Evolutionary conservation across 352 stramenopile species (phyloP).

Genomic region (Thraustotheca clavata): DNA sequence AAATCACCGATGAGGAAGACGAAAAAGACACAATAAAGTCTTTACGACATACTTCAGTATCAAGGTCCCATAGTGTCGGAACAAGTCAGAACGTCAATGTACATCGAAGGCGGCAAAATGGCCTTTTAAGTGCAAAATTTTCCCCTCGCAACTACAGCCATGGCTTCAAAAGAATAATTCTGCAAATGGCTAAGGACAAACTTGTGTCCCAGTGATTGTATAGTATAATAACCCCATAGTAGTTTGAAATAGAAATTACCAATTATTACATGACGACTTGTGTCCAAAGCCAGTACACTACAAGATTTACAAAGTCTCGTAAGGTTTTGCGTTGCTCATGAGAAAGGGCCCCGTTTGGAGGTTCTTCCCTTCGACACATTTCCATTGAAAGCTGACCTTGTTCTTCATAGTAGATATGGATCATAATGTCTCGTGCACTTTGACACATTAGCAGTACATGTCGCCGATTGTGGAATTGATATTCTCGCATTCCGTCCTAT

Average conservation of each 20-base stretch:
- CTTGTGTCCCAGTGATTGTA: background rate
- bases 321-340: slow-evolving; percentile 74
- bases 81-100: background rate
- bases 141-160: slow-evolving; percentile 4
- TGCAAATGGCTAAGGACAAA: slow-evolving; percentile 16
- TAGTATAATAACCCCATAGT: background rate
- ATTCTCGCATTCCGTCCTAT: slow-evolving; percentile 65
- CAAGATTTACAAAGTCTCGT: slow-evolving; percentile 79
- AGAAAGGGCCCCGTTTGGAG: slow-evolving; percentile 66
- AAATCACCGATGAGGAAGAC: slow-evolving; percentile 7
- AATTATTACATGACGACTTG: background rate
- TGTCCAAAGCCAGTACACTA: slow-evolving; percentile 82
- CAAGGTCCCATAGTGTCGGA: background rate
- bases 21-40: too few species aligned
- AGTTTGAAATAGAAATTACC: background rate
- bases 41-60: background rate
- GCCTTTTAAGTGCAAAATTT: slow-evolving; percentile 7
- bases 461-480: slow-evolving; percentile 68
- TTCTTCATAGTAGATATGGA: slow-evolving; percentile 42
- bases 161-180: slow-evolving; percentile 18
- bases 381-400: slow-evolving; percentile 39
- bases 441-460: slow-evolving; percentile 76
- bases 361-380: slow-evolving; percentile 80
- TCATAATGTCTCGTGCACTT: slow-evolving; percentile 78
- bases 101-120: background rate